Percentiles rank a stretch among this genome's conserved stretches.
phyloP scores from a whole-genome alignment of 2,329 filamentous ascomycete species.

The Colletotrichum sojae region DNA sequence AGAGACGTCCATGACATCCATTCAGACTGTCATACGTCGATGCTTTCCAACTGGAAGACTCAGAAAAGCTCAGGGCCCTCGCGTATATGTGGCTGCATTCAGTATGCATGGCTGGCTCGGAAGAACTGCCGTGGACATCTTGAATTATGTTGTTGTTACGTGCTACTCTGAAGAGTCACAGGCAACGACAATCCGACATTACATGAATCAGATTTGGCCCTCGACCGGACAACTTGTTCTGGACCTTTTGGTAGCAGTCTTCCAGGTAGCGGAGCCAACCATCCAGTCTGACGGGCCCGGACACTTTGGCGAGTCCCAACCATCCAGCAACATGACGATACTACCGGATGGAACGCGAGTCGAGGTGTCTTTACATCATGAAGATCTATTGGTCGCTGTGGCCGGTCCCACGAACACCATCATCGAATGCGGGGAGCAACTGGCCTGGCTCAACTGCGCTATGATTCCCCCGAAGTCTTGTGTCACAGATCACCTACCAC shows the following conservation, averaged over 20 bases:
- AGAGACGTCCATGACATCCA: too few species aligned
- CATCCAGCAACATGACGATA: not conserved
- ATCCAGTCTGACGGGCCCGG: too few species aligned
- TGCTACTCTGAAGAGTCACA: not conserved
- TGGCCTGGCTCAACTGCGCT: not conserved
- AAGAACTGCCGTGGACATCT: not conserved
- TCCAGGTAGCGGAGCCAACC: too few species aligned
- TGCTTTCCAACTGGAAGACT: not conserved
- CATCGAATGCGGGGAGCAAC: slow-evolving; percentile 1
- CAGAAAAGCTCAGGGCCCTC: not conserved
- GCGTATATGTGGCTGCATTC: not conserved
- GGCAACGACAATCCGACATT: not conserved
- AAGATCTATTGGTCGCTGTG: not conserved
- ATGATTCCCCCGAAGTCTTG: not conserved
- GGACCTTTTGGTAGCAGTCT: too few species aligned
- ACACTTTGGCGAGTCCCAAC: not conserved
- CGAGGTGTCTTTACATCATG: not conserved
- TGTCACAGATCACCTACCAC: too few species aligned
- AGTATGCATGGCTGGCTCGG: not conserved
- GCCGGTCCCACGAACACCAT: not conserved
- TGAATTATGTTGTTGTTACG: not conserved
- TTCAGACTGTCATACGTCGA: too few species aligned
- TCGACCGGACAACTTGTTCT: not conserved
- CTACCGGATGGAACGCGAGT: not conserved
- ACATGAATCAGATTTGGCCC: not conserved